Base-by-base conservation (phyloP, 176 grass and related monocot genomes). In the Neostapfia colusana region DNA sequence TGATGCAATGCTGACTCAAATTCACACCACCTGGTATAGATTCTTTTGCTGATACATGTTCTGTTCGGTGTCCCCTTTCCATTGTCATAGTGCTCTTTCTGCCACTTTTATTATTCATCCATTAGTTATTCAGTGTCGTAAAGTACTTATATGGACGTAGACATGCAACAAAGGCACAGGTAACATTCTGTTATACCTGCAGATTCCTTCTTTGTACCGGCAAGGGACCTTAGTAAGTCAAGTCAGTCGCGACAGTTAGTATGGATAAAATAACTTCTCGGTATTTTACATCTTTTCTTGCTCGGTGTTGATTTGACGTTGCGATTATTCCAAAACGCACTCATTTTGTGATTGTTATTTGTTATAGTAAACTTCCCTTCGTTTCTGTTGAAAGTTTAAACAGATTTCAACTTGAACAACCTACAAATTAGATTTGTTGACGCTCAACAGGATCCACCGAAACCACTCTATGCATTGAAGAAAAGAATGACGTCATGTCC, bases 1-100 rank as follows among this genome's bases (percentile, higher is more conserved):
- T 88, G 81, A 85, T 83, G 79, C 81, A 50, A n/a, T 87, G 91
- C 88, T 83, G 91, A 85, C 73, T 88, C 81, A 80, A 78, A 90
- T 88, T 75, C 88, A 85, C 68, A 70, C 63, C 63, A 26, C 42
- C 37, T 75, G 40, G 80, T 67, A 65, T 82, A 70, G 71, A 85
- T 88, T 80, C 81, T 85, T 84, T 24, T 69, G 72, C 15, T 63
- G 70, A 73, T 83, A 36, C 35, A 61, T 25, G n/a, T 75, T 83
- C 64, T n/a, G 6, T 10, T 45, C 43, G 43, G 24, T 48, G 66
- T 58, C 20, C 68, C 28, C 27, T 81, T 74, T 81, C 46, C 11
- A 23, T 74, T 38, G 76, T 79, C 76, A 59, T 31, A 14, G 60
- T 61, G 49, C 42, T 24, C 55, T 53, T 83, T 75, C 7, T 45